A percentile compares a stretch with the other conserved stretches of the same genome.
Conservation (phyloP, 2,329 filamentous ascomycete genomes). For the Domatiomyces catenatus region DNA sequence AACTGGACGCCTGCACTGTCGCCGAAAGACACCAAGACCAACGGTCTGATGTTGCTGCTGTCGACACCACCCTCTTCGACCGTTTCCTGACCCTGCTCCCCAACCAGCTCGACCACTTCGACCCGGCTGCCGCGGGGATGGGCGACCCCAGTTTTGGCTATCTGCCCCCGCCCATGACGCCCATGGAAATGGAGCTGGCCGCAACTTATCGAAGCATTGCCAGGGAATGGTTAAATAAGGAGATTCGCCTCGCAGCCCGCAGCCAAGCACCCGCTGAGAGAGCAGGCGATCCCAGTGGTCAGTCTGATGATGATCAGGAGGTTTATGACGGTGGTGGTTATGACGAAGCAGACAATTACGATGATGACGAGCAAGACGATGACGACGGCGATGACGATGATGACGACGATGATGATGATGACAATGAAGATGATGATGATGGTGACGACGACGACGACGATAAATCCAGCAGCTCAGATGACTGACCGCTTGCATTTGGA, state of each 20-base stretch:
- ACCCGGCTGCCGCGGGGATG: background rate
- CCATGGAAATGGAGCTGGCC: background rate
- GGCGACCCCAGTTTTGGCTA: background rate
- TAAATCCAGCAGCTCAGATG: background rate
- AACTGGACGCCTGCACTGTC: background rate
- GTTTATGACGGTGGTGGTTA: background rate
- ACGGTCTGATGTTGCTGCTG: too few relatives aligned
- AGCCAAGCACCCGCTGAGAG: background rate
- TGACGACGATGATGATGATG: too few relatives aligned
- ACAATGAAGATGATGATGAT: background rate
- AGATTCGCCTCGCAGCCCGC: background rate
- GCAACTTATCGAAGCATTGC: background rate
- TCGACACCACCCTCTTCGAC: background rate
- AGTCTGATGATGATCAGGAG: background rate
- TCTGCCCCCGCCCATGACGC: background rate
- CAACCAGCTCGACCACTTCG: background rate
- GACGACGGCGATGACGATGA: background rate
- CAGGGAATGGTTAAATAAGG: background rate
- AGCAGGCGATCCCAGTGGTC: background rate
- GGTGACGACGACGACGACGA: background rate
- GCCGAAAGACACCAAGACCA: too few relatives aligned
- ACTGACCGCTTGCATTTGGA: background rate
- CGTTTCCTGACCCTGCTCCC: background rate
- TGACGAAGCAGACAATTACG: background rate
- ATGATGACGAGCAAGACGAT: background rate